A percentile compares a stretch with the other conserved stretches of the same genome.
phyloP scores from a whole-genome alignment of 1,284 basidiomycete genomes.

The Trametes polyzona region DNA sequence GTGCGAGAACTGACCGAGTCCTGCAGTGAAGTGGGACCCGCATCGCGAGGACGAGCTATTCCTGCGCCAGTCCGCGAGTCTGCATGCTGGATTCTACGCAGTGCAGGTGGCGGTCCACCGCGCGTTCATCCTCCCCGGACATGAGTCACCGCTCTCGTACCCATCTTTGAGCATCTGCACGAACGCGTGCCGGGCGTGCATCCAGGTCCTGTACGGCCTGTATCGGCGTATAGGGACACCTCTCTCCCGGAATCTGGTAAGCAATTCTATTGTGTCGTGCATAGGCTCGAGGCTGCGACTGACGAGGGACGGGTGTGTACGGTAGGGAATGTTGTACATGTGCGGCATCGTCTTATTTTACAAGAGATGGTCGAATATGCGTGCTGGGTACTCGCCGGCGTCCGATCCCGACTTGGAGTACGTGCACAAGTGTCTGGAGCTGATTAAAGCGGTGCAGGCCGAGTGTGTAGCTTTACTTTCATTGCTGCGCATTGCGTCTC shows the following conservation, averaged over 20 bases:
- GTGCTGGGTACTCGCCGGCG: background rate
- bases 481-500: no score
- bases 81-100: conserved; percentile 59
- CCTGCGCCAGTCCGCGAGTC: conserved; percentile 56
- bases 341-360: background rate
- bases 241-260: conserved; percentile 28
- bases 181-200: conserved; percentile 60
- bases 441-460: background rate
- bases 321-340: background rate
- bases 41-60: conserved; percentile 45
- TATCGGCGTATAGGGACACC: conserved; percentile 31
- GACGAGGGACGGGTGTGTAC: no score
- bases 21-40: conserved; percentile 49
- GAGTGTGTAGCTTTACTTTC: no score
- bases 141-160: conserved; percentile 44
- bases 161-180: conserved; percentile 67
- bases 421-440: background rate
- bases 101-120: conserved; percentile 61
- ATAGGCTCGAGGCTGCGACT: no score
- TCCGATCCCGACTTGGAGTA: background rate
- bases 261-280: no score
- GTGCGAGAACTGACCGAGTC: background rate
- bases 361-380: background rate
- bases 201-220: conserved; percentile 52
- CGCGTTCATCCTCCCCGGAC: conserved; percentile 58